Base-by-base conservation (phyloP, 177 flowering plant genomes). In the Vitis hybrid region DNA sequence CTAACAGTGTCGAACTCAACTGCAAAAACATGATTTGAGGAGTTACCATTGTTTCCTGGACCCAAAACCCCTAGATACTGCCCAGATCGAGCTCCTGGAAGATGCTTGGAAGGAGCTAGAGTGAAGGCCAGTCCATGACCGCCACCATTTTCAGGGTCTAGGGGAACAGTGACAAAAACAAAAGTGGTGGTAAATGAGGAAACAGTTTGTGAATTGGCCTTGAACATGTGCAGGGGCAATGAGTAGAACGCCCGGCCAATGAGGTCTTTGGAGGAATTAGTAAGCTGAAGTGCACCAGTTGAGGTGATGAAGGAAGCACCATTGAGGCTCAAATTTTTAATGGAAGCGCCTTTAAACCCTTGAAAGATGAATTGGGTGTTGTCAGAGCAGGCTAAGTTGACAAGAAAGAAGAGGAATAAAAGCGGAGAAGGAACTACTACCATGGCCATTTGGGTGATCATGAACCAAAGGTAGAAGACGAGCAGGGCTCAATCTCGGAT, bases 191-290 rank as follows among this genome's bases (percentile, higher is more conserved):
- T 76, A 77, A 83, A 83, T 13, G 86, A 79, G 24, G 69, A 57
- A 57, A 46, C 46, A 6, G 6, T 35, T 35, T 35, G 46, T 35
- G 46, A 35, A 6, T 35, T 4, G 46, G 46, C 46, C 1, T 35
- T 6, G 46, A 6, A 35, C 6, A 6, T 35, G 27, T 27, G 30
- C 56, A 74, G 17, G 64, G 81, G 70, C 64, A 69, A 64, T 4
- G 81, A 49, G 62, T 78, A 83, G 70, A 85, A 83, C 15, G 86
- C 86, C 55, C 74, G 85, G 64, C 88, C 88, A 14, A 71, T 72
- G 14, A 65, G 27, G 13, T 78, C 5, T 0, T n/a, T 18, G 11
- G 86, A 58, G 15, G 13, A 46, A 74, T 77, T 72, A 1, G 86
- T 85, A 70, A 85, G 83, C 58, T 65, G 68, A 1, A 82, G 76